Evolutionary conservation across 148 eudicot species (phyloP), one percentile per base, ranked within the genome.

Genomic region (Salicornia ramosissima): DNA sequence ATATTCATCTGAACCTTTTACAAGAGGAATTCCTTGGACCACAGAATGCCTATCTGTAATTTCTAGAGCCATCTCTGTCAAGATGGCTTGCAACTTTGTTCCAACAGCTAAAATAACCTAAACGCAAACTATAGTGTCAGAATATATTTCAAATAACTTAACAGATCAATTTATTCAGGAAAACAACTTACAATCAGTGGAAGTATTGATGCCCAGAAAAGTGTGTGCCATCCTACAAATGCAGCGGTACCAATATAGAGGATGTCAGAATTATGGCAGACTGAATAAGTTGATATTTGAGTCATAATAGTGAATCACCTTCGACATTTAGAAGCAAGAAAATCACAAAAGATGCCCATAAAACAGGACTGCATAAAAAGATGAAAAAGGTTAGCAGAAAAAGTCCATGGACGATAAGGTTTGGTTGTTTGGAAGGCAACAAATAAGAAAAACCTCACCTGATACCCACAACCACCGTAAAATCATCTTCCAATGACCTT

Each of bases 401-500:
- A 34, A 19, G 26, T 26, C 71, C 28, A 71, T 13, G 16, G 31
- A 58, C 12, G 15, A n/a, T 45, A 25, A 65, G 45, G 58, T 16
- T 33, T 67, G 49, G 10, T 18, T 21, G 26, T 10, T 21, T 1
- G 5, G 31, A 45, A n/a, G 21, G 6, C 29, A 36, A 18, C 2
- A 47, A 57, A 74, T 18, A 30, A 13, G 1, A 16, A 8, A 22
- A 71, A 31, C 21, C 47, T 68, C 74, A 92, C 98, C 96, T 92
- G 70, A 92, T 81, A 62, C 98, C 96, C 45, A 90, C 96, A 40
- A 93, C 83, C 22, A 76, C 86, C 80, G 88, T 82, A 56, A 85
- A 93, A 82, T 93, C 98, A 75, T 93, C 98, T 81, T 93, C 98
- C 58, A 93, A 68, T 54, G 98, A 93, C 68, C 92, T 83, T 78